A percentile compares a stretch with the other conserved stretches of the same genome.
Evolutionary conservation across 192 early-diverging fungal genomes (phyloP).

Genomic region (Coemansia sp.): DNA sequence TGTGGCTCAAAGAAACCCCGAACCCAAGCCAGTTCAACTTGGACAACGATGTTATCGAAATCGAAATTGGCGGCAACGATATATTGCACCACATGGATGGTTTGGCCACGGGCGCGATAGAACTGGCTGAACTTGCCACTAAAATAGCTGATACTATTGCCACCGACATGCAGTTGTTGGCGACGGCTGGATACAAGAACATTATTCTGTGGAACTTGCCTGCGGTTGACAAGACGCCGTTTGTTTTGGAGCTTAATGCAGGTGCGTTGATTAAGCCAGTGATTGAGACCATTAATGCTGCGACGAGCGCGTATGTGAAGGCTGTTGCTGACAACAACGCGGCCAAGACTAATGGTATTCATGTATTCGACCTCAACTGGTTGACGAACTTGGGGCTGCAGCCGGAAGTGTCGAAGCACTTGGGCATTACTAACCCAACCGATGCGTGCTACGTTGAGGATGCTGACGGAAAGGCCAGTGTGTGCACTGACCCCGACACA

Average conservation of each 20-base stretch:
- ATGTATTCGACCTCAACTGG: slow-evolving; percentile 25
- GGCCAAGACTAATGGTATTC: slow-evolving; percentile 19
- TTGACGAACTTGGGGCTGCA: slow-evolving; percentile 29
- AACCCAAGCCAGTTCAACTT: slow-evolving; percentile 33
- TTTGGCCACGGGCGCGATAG: slow-evolving; percentile 18
- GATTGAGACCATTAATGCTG: slow-evolving; percentile 24
- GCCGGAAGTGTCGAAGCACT: slow-evolving; percentile 15
- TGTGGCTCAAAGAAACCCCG: slow-evolving; percentile 24
- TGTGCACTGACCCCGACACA: slow-evolving; percentile 45
- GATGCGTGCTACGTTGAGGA: slow-evolving; percentile 29
- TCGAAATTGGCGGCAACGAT: slow-evolving; percentile 50
- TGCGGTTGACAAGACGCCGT: slow-evolving; percentile 29
- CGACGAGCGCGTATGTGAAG: slow-evolving; percentile 15
- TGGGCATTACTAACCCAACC: slow-evolving; percentile 29
- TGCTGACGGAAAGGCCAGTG: slow-evolving; percentile 8
- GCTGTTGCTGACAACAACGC: slow-evolving; percentile 2
- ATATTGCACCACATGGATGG: slow-evolving; percentile 17
- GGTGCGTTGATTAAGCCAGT: slow-evolving; percentile 13
- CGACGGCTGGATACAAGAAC: slow-evolving; percentile 45
- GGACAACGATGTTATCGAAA: slow-evolving; percentile 37
- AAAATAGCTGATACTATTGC: slow-evolving; percentile 26
- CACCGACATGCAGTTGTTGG: slow-evolving; percentile 22
- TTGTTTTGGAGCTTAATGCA: slow-evolving; percentile 9
- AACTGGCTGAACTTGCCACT: slow-evolving; percentile 19
- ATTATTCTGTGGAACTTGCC: slow-evolving; percentile 51